These are phyloP conservation scores for Polygonum aviculare DNA, from an alignment of 148 eudicot species.

Conservation along the genomic window DNA sequence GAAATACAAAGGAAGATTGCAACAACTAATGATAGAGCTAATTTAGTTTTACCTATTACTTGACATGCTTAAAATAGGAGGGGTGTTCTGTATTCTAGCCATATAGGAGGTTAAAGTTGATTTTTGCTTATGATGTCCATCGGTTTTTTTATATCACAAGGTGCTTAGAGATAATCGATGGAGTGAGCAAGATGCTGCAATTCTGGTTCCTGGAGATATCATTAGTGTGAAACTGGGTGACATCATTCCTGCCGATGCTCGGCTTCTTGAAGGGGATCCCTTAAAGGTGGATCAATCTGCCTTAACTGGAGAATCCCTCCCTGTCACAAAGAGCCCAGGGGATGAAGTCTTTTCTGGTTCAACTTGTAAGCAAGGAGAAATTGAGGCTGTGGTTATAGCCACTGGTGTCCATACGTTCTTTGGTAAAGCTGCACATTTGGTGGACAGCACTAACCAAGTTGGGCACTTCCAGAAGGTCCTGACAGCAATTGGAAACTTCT, in stretches of 20 bases:
- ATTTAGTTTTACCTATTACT: too few relatives aligned
- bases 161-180: conserved; percentile 80
- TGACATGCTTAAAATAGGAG: too few relatives aligned
- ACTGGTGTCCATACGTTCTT: conserved; percentile 99
- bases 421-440: conserved; percentile 95
- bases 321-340: conserved; percentile 70
- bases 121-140: too few relatives aligned
- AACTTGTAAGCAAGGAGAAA: conserved; percentile 92
- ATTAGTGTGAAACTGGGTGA: conserved; percentile 90
- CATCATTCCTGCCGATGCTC: conserved; percentile 88
- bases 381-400: conserved; percentile 91
- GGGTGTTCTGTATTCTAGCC: too few relatives aligned
- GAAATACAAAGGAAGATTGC: neutral
- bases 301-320: conserved; percentile 94
- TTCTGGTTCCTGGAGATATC: conserved; percentile 91
- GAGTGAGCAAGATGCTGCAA: conserved; percentile 80
- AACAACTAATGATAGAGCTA: too few relatives aligned
- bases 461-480: conserved; percentile 97
- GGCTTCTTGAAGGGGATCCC: conserved; percentile 96
- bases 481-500: conserved; percentile 88
- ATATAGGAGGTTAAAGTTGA: too few relatives aligned
- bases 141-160: conserved; percentile 17
- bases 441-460: conserved; percentile 96
- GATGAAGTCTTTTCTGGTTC: conserved; percentile 97
- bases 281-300: conserved; percentile 92